Evolutionary conservation across 2,329 filamentous ascomycete species (phyloP).

Genomic region (Escovopsis sp.): DNA sequence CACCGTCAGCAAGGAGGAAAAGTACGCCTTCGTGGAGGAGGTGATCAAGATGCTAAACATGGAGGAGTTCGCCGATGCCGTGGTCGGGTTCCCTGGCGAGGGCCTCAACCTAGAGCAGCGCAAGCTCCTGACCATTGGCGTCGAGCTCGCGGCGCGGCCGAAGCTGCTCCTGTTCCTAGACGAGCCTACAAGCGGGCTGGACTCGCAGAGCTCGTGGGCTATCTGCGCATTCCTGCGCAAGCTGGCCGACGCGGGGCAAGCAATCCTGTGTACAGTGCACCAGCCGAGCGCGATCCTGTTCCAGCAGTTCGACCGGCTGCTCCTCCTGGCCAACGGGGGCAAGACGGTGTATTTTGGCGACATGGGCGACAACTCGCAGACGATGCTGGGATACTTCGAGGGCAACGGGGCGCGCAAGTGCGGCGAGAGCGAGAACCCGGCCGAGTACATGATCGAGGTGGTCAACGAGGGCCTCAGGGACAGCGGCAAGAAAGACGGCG

Average conservation of each 20-base stretch:
- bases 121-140: slow-evolving; percentile 47
- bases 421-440: slow-evolving; percentile 49
- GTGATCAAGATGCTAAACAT: slow-evolving; percentile 53
- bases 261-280: slow-evolving; percentile 39
- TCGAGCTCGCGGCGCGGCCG: slow-evolving; percentile 40
- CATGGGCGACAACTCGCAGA: slow-evolving; percentile 43
- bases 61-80: slow-evolving; percentile 49
- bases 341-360: slow-evolving; percentile 56
- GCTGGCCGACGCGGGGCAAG: slow-evolving; percentile 38
- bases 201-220: slow-evolving; percentile 47
- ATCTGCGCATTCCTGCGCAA: slow-evolving; percentile 48
- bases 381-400: slow-evolving; percentile 48
- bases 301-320: slow-evolving; percentile 41
- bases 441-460: slow-evolving; percentile 57
- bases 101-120: slow-evolving; percentile 47
- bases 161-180: slow-evolving; percentile 46
- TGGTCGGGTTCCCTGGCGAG: slow-evolving; percentile 47
- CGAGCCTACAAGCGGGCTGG: slow-evolving; percentile 46
- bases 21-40: slow-evolving; percentile 45
- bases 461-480: slow-evolving; percentile 26
- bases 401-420: slow-evolving; percentile 45
- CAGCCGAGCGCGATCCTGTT: slow-evolving; percentile 39
- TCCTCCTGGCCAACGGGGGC: slow-evolving; percentile 50
- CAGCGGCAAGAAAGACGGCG: no score
- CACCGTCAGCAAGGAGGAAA: slow-evolving; percentile 37